Evolutionary conservation across 805 yeast species (phyloP).

Genomic region (Nakazawaea populi): DNA sequence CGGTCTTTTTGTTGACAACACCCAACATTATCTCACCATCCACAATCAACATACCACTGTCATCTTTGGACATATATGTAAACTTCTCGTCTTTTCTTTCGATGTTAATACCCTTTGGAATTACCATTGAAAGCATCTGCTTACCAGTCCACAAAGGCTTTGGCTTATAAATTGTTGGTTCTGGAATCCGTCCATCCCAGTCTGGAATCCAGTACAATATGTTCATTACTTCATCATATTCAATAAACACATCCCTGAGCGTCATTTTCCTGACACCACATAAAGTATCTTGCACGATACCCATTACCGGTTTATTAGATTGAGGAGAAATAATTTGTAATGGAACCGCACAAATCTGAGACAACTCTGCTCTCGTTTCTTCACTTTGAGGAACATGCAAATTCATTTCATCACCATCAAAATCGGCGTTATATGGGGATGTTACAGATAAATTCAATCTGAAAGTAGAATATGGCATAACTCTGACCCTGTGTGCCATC

Average conservation of each 20-base stretch:
- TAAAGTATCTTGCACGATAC: constrained; percentile 97
- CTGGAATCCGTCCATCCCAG: constrained; percentile 98
- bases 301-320: constrained; percentile 99
- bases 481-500: constrained; percentile 99
- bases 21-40: constrained; percentile 98
- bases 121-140: constrained; percentile 85
- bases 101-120: constrained; percentile 92
- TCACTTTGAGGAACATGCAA: constrained; percentile 98
- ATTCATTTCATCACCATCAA: constrained; percentile 99
- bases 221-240: constrained; percentile 92
- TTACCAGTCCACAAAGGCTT: constrained; percentile 98
- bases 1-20: constrained; percentile 96
- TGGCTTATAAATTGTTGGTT: constrained; percentile 91
- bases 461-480: constrained; percentile 98
- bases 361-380: constrained; percentile 94
- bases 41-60: constrained; percentile 90
- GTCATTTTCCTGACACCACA: constrained; percentile 98
- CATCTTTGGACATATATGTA: constrained; percentile 79
- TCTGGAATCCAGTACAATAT: constrained; percentile 96
- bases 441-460: constrained; percentile 95
- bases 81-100: constrained; percentile 91
- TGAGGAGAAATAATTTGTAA: constrained; percentile 97
- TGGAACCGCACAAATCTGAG: constrained; percentile 95
- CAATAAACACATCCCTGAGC: constrained; percentile 80
- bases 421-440: constrained; percentile 99